Base-by-base conservation (phyloP, 1,284 basidiomycete genomes). In the Sporisorium scitamineum region DNA sequence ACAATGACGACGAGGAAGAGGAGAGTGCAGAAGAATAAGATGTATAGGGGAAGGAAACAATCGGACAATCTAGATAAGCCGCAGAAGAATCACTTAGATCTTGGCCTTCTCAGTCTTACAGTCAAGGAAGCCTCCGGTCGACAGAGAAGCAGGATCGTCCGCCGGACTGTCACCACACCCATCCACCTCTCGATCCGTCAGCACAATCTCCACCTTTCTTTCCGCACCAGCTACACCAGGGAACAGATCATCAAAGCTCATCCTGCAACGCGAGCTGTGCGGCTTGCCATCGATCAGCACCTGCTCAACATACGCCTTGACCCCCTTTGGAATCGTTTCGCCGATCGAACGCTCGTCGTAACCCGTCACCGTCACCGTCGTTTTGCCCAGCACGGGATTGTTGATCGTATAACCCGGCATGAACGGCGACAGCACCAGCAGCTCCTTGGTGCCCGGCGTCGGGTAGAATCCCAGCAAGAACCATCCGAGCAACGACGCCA, bases 401-500 rank as follows among this genome's bases (percentile, higher is more conserved):
- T 69, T 54, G 62, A 82, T 69, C 37, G 78, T 78, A 57, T 81
- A 80, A 16, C 52, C 57, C 6, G 79, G 78, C 55, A 78, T 57
- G 61, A 76, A 81, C 18, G 80, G 80, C 44, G 79, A 80, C 16
- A 80, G 54, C 29, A 82, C 60, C 54, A 82, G 50, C 47, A 79
- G 53, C 60, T 82, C 80, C 34, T 67, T 76, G 1, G 80, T 78
- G 1, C 78, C 72, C 4, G 90, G 89, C 7, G 90, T 89, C 57
- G 90, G 90, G 74, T 89, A 90, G 24, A 90, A 84, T 0, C 89
- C 89, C 2, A 89, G 81, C 45, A 90, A 82, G 73, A 89, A 89
- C 86, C 89, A 91, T 0, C 88, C 87, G 2, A 88, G 89, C 69
- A 90, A 91, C 72, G 90, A 90, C 3, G 88, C 91, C 91, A 92